A percentile compares a stretch with the other conserved stretches of the same genome.
These are phyloP conservation scores for Brassica cretica DNA, from an alignment of 345 rosid species.

Conservation along the genomic window DNA sequence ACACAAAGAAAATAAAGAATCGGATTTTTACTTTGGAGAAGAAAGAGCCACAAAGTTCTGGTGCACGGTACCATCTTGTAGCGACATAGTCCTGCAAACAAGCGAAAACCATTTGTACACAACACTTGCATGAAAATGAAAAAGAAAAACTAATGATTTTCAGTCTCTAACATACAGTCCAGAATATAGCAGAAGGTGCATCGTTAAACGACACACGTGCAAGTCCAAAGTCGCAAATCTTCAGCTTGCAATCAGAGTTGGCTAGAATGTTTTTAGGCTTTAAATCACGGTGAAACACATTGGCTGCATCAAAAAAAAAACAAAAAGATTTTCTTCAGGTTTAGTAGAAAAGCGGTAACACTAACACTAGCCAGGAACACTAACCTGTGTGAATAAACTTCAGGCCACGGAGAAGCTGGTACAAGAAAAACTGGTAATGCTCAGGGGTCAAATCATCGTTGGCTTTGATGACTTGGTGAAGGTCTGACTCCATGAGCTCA, in stretches of 20 bases:
- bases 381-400: constrained; percentile 87
- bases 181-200: constrained; percentile 96
- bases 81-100: constrained; percentile 91
- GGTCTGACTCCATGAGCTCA: constrained; percentile 98
- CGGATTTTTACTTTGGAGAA: constrained; percentile 78
- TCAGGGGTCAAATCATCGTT: constrained; percentile 97
- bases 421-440: constrained; percentile 92
- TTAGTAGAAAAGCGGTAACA: constrained; percentile 5
- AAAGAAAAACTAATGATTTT: constrained; percentile 15
- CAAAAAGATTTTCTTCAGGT: constrained; percentile 3
- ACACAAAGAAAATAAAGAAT: background rate
- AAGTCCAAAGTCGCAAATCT: constrained; percentile 99
- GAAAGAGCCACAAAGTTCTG: constrained; percentile 97
- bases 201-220: constrained; percentile 96
- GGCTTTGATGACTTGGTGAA: constrained; percentile 96
- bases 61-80: constrained; percentile 99
- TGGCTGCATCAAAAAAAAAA: constrained; percentile 54
- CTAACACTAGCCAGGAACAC: constrained; percentile 27
- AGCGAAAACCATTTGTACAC: background rate
- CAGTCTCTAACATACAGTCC: constrained; percentile 76
- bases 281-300: constrained; percentile 96
- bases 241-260: constrained; percentile 95
- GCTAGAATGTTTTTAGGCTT: constrained; percentile 99
- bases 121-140: background rate
- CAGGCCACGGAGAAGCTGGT: constrained; percentile 97